Percentiles rank a stretch among this genome's conserved stretches.
Conservation (phyloP, 805 yeast genomes). For the Yarrowia sp. region DNA sequence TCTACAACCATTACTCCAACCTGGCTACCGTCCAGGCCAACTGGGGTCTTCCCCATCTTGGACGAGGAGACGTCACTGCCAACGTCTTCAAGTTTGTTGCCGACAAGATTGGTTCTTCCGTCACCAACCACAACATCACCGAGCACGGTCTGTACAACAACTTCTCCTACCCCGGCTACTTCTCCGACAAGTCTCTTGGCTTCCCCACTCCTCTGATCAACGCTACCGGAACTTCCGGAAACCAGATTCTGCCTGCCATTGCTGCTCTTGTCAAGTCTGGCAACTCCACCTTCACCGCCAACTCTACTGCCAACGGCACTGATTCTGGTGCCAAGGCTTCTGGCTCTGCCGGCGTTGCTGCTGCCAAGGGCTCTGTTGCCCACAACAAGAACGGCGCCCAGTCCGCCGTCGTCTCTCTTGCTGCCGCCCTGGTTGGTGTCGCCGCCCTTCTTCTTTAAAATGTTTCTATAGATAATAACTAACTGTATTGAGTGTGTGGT, state of each 20-base stretch:
- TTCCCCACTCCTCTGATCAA: conserved; percentile 15
- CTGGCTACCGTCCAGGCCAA: conserved; percentile 50
- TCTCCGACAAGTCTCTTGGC: conserved; percentile 10
- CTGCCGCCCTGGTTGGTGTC: conserved; percentile 27
- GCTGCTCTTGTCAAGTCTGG: not conserved
- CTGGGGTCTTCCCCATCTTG: conserved; percentile 51
- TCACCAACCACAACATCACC: conserved; percentile 16
- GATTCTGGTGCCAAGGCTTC: not conserved
- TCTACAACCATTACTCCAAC: conserved; percentile 54
- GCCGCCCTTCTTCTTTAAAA: conserved; percentile 31
- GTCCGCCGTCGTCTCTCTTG: conserved; percentile 29
- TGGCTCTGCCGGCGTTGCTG: not conserved
- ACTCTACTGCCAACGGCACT: not conserved
- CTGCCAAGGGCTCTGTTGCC: conserved; percentile 12
- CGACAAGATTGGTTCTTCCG: conserved; percentile 34
- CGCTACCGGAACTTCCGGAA: conserved; percentile 6
- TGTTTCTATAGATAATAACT: not conserved
- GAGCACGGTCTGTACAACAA: conserved; percentile 4
- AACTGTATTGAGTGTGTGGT: not conserved
- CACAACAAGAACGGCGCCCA: conserved; percentile 28
- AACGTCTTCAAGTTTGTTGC: conserved; percentile 49
- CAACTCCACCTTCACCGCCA: not conserved
- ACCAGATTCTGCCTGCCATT: conserved; percentile 10
- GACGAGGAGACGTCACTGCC: conserved; percentile 52
- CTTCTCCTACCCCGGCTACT: conserved; percentile 17